A percentile compares a stretch with the other conserved stretches of the same genome.
phyloP scores from a whole-genome alignment of 192 early-diverging fungal genomes.

The Chytriomyces confervae region DNA sequence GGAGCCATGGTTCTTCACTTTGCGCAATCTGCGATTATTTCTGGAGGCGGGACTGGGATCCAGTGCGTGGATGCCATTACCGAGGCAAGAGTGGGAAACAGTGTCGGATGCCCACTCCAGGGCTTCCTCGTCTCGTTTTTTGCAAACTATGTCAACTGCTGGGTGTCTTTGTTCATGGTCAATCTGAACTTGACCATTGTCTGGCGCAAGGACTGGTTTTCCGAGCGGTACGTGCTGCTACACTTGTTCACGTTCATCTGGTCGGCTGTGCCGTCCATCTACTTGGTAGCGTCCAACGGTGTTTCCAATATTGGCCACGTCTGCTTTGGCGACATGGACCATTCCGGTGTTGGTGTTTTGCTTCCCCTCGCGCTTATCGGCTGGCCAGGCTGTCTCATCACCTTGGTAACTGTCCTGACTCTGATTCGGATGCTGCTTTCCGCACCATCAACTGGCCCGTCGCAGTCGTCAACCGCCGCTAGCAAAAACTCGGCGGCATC shows the following conservation, averaged over 20 bases:
- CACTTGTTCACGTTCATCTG: background rate
- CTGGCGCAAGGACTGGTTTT: conserved; percentile 20
- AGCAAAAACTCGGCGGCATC: too few species aligned
- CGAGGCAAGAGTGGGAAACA: background rate
- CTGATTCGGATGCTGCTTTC: background rate
- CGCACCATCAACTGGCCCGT: background rate
- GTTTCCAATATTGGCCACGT: background rate
- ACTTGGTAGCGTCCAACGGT: background rate
- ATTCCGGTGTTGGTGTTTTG: background rate
- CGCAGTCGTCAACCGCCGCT: too few species aligned
- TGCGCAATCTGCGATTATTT: background rate
- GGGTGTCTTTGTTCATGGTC: conserved; percentile 9
- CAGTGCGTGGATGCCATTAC: conserved; percentile 19
- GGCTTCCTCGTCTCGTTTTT: conserved; percentile 4
- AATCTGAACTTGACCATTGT: conserved; percentile 19
- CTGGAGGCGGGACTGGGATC: background rate
- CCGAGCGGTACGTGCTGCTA: background rate
- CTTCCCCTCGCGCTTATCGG: background rate
- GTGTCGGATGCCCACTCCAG: conserved; percentile 16
- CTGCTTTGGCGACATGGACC: background rate
- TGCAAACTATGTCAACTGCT: background rate
- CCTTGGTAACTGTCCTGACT: background rate
- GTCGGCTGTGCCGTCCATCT: background rate
- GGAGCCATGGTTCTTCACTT: background rate
- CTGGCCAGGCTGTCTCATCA: conserved; percentile 8